Conservation (phyloP, 108 stramenopile genomes). For the Nitzschia putrida region DNA sequence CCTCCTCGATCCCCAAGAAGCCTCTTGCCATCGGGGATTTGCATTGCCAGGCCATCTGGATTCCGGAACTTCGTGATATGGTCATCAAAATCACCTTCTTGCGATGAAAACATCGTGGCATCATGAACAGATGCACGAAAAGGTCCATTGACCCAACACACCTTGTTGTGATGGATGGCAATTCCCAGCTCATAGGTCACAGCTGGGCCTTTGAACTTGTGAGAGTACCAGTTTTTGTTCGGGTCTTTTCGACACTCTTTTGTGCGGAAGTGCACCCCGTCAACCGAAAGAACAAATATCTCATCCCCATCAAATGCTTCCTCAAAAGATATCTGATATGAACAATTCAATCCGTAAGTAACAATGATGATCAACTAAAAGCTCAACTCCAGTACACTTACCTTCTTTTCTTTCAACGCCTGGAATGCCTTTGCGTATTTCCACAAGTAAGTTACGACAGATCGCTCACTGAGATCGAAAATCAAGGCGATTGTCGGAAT, state of each 20-base stretch:
- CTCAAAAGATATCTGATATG: background rate
- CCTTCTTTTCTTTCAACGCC: constrained; percentile 12
- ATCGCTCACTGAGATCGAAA: no score
- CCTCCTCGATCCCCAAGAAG: background rate
- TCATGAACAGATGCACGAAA: background rate
- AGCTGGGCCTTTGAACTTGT: constrained; percentile 40
- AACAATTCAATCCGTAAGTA: background rate
- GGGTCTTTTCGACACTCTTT: constrained; percentile 5
- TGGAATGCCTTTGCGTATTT: background rate
- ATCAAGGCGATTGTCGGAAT: no score
- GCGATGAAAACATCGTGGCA: background rate
- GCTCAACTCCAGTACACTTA: constrained; percentile 1
- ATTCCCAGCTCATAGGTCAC: constrained; percentile 20
- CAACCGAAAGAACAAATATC: constrained; percentile 11
- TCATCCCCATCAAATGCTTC: background rate
- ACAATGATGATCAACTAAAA: background rate
- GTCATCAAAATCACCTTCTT: background rate
- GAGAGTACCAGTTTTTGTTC: constrained; percentile 33
- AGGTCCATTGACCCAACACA: background rate
- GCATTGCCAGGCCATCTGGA: background rate
- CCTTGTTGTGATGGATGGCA: background rate
- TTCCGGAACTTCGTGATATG: background rate
- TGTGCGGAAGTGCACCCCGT: constrained; percentile 25
- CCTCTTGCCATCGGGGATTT: background rate
- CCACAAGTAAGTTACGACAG: background rate